Evolutionary conservation across 352 stramenopile species (phyloP), one percentile per base, ranked within the genome.

Genomic region (Pythium guiyangense): DNA sequence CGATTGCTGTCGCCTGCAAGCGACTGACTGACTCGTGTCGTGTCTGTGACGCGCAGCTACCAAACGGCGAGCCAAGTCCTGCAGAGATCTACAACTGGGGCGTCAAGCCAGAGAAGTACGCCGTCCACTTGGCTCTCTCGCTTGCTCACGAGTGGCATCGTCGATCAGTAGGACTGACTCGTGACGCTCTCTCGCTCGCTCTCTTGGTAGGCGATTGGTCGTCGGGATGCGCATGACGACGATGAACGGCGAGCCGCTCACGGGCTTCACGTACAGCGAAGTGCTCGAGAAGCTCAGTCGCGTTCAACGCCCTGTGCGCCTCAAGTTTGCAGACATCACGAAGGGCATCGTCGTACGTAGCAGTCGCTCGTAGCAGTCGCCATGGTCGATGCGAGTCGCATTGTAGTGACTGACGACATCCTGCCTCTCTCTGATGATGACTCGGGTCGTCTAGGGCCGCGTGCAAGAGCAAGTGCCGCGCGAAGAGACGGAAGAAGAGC

Each of bases 21-120:
- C 15, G 39, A 45, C 39, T 45, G 29, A 53, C 14, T 25, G 3
- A 44, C 2, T 25, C 1, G 12, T 34, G 34, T 40, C 14, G 5
- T n/a, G 20, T 49, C 18, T 66, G 18, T 54, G 44, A 3, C 45
- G 18, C 9, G 6, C 56, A 86, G 76, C 60, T 94, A 14, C 70
- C 74, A 18, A 93, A 84, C 44, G 85, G 85, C 25, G 79, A 92
- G 67, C 78, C 85, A 39, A 92, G 80, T 65, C 85, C 85, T 44
- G 85, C 85, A 6, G 85, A 94, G 67, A 90, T 94, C 58, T 95
- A 95, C 72, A 95, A 95, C 63, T 95, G 85, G 85, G 86, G 85
- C 61, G 82, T 93, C 50, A 95, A 95, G 49, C 83, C 85, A 25
- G 85, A 93, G 62, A 90, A 92, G 79, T 85, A 50, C 34, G 69